Evolutionary conservation across 148 eudicot genomes (phyloP).

Genomic region (Chenopodium berlandieri): DNA sequence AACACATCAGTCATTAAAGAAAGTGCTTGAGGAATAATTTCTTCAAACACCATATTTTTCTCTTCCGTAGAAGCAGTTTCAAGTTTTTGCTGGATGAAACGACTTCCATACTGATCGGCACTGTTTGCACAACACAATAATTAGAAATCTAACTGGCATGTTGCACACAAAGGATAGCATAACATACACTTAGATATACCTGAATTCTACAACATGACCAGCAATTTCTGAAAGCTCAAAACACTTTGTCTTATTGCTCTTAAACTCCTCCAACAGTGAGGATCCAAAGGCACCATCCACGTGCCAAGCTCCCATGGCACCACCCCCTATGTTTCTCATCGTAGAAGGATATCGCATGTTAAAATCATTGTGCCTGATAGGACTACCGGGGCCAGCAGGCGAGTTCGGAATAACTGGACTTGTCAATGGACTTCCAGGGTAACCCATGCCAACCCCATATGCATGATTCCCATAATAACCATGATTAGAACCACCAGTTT

Average conservation of each 20-base stretch:
- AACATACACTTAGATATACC: slow-evolving; percentile 49
- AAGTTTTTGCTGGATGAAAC: slow-evolving; percentile 97
- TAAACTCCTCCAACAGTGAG: slow-evolving; percentile 89
- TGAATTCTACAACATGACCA: slow-evolving; percentile 97
- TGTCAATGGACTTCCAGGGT: slow-evolving; percentile 84
- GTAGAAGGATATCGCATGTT: slow-evolving; percentile 57
- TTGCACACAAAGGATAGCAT: slow-evolving; percentile 4
- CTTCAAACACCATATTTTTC: slow-evolving; percentile 88
- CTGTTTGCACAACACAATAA: slow-evolving; percentile 38
- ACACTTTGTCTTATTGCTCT: slow-evolving; percentile 77
- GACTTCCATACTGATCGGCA: slow-evolving; percentile 98
- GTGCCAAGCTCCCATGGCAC: slow-evolving; percentile 81
- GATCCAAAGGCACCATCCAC: slow-evolving; percentile 69
- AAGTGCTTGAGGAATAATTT: slow-evolving; percentile 84
- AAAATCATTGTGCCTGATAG: slow-evolving; percentile 71
- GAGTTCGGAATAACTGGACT: slow-evolving; percentile 72
- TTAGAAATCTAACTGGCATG: slow-evolving; percentile 2
- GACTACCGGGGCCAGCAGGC: slow-evolving; percentile 82
- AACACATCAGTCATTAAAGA: slow-evolving; percentile 97
- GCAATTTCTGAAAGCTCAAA: slow-evolving; percentile 92
- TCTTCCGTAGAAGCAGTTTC: slow-evolving; percentile 91
- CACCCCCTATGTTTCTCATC: slow-evolving; percentile 67
- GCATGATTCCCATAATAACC: slow-evolving; percentile 76
- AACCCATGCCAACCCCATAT: slow-evolving; percentile 77
- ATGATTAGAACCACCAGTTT: slow-evolving; percentile 57